Evolutionary conservation across 2,329 filamentous ascomycete species (phyloP), one percentile per base, ranked within the genome.

Genomic region (Aureobasidium vineae): DNA sequence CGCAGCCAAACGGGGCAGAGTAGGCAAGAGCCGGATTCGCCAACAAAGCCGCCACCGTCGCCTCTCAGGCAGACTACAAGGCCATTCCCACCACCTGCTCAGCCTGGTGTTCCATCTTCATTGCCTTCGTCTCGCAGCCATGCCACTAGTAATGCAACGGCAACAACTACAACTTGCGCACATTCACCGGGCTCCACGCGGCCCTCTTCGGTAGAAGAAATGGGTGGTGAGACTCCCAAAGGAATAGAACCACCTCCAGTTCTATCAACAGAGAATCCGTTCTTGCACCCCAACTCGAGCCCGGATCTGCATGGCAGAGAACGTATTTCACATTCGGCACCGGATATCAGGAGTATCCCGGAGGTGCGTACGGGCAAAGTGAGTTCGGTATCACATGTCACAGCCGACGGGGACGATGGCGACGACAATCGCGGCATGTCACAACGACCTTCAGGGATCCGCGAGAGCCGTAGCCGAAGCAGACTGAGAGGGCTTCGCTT

Each of bases 401-500:
- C 40, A 6, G 31, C 57, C 15, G 59, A 59, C 16, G 43, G 49
- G 2, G 59, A 50, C 13, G 50, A 64, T 1, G 41, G 43, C 21
- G 64, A 66, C 2, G 64, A 60, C 16, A 23, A 54, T 19, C 59
- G 61, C 15, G 52, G 64, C 31, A 60, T 49, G 38, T 65, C 50
- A 38, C 38, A 56, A 23, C 41, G 52, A 43, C 49, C 50, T 16
- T 13, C 21, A 10, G 47, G 57, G 50, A 63, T 69, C 21, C 65
- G 68, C 13, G 72, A 74, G 54, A 75, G 73, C 53, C 70, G 75
- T 47, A 75, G 73, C 68, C 72, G 75, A 49, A 77, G 75, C 68
- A 72, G 74, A 28, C 68, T 77, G 63, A 71, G 75, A 45, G 72
- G 74, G 0, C 67, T 77, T 60, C 75, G 75, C 66, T 77, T 77